Evolutionary conservation across 2,329 filamentous ascomycete genomes (phyloP), one percentile per base, ranked within the genome.

Genomic region (Sporothrix protearum): DNA sequence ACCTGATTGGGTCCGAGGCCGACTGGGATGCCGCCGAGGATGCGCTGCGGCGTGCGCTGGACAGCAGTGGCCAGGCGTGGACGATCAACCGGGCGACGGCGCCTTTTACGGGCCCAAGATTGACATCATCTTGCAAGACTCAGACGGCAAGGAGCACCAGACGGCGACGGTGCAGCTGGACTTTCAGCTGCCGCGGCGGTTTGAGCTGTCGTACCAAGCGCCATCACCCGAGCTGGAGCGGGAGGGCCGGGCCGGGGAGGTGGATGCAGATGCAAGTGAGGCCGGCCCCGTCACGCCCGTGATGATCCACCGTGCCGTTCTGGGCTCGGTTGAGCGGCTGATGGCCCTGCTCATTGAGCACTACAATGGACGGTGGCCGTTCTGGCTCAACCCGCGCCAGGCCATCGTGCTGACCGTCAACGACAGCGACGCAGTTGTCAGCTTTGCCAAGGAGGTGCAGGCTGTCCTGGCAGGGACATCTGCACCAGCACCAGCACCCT

Each of bases 21-120:
- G 88, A 92, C 75, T 94, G 89, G 85, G 83, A 89, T 47, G 84
- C 83, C 73, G 91, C 91, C 1, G 91, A 93, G 77, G 78, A 79
- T n/a, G 89, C 92, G 66, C 81, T 94, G 71, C 87, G 84, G 70
- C 81, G 85, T 69, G 89, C 90, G 0, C 80, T 94, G 49, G 83
- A 90, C 73, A 85, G 82, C 33, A 89, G 86, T 16, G 90, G 89
- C 10, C 87, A 88, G 76, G 81, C 86, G 47, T 97, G 92, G 92
- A 86, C 85, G 1, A 76, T 95, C 71, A 95, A 94, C 74, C 91
- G 76, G 93, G 92, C 12, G 93, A 96, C 73, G 93, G 94, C 16
- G 93, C 93, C 3, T 97, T 97, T 78, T 97, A 97, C 77, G 93
- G 94, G 0, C 93, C 94, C 42, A 97, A 97, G 82, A 97, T 97